Evolutionary conservation across 768 basidiomycete genomes (phyloP), one percentile per base, ranked within the genome.

Genomic region (Termitomyces sp.): DNA sequence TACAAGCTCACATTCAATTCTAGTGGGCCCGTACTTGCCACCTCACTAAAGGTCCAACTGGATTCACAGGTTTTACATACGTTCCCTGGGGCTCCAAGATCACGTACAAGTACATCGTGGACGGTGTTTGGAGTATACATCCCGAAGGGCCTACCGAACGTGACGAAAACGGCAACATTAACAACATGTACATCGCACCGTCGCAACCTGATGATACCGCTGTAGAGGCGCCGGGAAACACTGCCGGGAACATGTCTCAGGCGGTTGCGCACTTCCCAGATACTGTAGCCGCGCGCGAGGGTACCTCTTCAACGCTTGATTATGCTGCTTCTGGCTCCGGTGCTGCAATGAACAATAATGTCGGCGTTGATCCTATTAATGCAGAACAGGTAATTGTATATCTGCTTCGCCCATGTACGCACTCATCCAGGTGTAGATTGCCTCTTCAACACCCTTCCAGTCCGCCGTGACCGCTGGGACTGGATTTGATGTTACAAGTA

Each of bases 81-180:
- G 73, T 91, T 32, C 85, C 87, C 1, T 90, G 81, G 81, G 81
- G 76, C 48, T 67, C 80, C 51, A 86, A 83, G 64, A 73, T 89
- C 57, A 65, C 74, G 7, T 93, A 88, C 82, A 93, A 93, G 71
- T 93, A 84, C 67, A 75, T 92, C 67, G 89, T 92, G 54, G 91
- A 93, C 67, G 86, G 84, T 36, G 64, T 70, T 58, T 92, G 88
- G 90, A 64, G 73, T 49, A 75, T 78, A 48, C 76, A 77, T 48
- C 75, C 79, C 36, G 76, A 77, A 58, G 76, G 77, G 57, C 83
- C 85, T 6, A 83, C 81, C 53, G 87, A 89, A 69, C 66, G 71
- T 1, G 89, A 92, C 64, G 67, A 69, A 9, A 71, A 73, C 22
- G 90, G 89, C 16, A 87, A 86, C 69, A 67, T 85, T 20, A 93